These are phyloP conservation scores for Aotearoamyces nothofagi DNA, from an alignment of 2,329 filamentous ascomycete genomes.

Conservation along the genomic window DNA sequence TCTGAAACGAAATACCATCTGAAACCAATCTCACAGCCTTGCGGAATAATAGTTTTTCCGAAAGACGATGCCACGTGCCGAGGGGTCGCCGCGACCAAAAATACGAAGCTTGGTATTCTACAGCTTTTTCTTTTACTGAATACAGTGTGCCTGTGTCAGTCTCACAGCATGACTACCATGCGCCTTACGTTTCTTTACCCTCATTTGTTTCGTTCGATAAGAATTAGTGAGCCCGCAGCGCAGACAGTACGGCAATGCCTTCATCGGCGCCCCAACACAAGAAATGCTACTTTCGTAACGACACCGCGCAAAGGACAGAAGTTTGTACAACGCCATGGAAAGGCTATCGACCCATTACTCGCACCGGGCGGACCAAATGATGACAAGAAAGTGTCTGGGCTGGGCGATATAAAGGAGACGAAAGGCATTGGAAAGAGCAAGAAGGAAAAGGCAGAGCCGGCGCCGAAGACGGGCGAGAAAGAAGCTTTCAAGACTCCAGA, in stretches of 20 bases:
- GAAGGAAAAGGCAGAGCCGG: slow-evolving; percentile 3
- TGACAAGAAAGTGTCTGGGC: slow-evolving; percentile 7
- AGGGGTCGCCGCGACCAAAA: too few relatives aligned
- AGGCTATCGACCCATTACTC: slow-evolving; percentile 38
- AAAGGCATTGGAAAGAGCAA: slow-evolving; percentile 1
- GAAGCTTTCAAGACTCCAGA: slow-evolving; percentile 1
- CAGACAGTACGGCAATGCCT: slow-evolving; percentile 20
- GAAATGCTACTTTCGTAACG: slow-evolving; percentile 21
- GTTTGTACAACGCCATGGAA: slow-evolving; percentile 42
- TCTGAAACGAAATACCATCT: background rate
- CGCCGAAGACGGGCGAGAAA: slow-evolving; percentile 3
- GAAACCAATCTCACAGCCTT: slow-evolving; percentile 1
- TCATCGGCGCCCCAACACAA: slow-evolving; percentile 10
- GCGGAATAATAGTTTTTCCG: too few relatives aligned
- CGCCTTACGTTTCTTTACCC: slow-evolving; percentile 57
- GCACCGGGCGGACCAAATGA: slow-evolving; percentile 15
- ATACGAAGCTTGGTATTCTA: too few relatives aligned
- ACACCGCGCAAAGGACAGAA: slow-evolving; percentile 23
- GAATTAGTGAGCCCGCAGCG: slow-evolving; percentile 26
- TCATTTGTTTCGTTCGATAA: slow-evolving; percentile 42
- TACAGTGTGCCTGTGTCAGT: too few relatives aligned
- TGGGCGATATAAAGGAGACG: slow-evolving; percentile 4
- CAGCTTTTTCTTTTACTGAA: too few relatives aligned
- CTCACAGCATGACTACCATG: slow-evolving; percentile 50
- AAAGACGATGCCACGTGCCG: too few relatives aligned